These are phyloP conservation scores for Lepidium aucheri DNA, from an alignment of 345 rosid species.

Conservation along the genomic window DNA sequence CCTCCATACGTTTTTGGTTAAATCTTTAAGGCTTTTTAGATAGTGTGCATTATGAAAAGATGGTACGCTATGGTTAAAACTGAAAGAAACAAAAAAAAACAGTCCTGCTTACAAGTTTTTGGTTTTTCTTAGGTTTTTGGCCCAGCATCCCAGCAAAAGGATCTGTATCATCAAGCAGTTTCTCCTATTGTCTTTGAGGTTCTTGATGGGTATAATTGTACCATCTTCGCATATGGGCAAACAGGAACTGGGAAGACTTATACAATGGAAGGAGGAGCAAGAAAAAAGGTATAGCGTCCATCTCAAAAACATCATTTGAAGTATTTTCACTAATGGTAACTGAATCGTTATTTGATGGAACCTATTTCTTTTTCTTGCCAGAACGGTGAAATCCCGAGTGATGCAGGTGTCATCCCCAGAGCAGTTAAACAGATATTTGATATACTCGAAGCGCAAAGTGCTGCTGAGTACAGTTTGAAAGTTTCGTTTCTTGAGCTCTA, in stretches of 20 bases:
- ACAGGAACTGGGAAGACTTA: slow-evolving; percentile 98
- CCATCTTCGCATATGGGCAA: slow-evolving; percentile 98
- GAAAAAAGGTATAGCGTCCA: slow-evolving; percentile 61
- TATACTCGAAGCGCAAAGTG: slow-evolving; percentile 82
- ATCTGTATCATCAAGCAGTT: slow-evolving; percentile 72
- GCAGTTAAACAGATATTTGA: slow-evolving; percentile 91
- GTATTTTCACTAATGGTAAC: background rate
- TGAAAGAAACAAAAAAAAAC: background rate
- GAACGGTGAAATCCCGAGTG: slow-evolving; percentile 97
- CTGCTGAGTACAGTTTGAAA: slow-evolving; percentile 98
- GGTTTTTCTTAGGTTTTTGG: slow-evolving; percentile 69
- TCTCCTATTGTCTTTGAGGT: slow-evolving; percentile 92
- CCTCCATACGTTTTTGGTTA: background rate
- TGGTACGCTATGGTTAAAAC: background rate
- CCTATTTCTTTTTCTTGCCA: slow-evolving; percentile 21
- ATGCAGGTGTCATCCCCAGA: slow-evolving; percentile 96
- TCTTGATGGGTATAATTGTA: slow-evolving; percentile 96
- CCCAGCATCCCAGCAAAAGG: slow-evolving; percentile 78
- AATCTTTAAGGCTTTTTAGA: background rate
- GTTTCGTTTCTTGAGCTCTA: slow-evolving; percentile 96
- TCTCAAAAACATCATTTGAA: background rate
- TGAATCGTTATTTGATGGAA: slow-evolving; percentile 14
- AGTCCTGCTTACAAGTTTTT: slow-evolving; percentile 1
- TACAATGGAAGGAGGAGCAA: slow-evolving; percentile 98
- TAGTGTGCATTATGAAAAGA: background rate